Evolutionary conservation across 2,329 filamentous ascomycete species (phyloP).

Genomic region (Hymenoscyphus infarciens): DNA sequence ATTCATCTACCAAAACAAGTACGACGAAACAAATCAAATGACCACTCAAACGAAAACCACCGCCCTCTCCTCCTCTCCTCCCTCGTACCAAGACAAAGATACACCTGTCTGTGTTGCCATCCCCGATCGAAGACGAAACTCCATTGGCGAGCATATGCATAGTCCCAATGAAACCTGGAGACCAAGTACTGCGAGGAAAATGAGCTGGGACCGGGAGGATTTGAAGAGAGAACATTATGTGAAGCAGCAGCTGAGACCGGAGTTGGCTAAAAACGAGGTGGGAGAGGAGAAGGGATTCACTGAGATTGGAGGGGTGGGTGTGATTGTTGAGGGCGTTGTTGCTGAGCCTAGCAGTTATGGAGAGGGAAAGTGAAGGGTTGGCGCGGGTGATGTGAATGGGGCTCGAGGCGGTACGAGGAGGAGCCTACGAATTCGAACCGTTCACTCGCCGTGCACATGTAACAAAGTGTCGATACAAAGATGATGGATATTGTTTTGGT

Average conservation of each 20-base stretch:
- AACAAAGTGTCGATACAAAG: neutral
- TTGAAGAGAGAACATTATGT: constrained; percentile 26
- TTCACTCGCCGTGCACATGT: neutral
- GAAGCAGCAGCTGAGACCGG: constrained; percentile 10
- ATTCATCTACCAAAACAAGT: too few relatives aligned
- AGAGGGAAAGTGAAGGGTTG: neutral
- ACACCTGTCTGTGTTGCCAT: constrained; percentile 12
- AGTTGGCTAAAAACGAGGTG: neutral
- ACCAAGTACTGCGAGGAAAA: constrained; percentile 23
- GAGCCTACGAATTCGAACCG: neutral
- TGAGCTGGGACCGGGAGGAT: constrained; percentile 33
- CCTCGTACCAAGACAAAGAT: neutral
- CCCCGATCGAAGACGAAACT: constrained; percentile 28
- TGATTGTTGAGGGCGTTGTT: neutral
- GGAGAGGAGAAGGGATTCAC: constrained; percentile 19
- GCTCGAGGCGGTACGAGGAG: neutral
- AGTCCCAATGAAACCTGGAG: constrained; percentile 28
- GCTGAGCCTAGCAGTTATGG: neutral
- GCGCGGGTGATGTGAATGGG: too few relatives aligned
- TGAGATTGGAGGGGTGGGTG: constrained; percentile 13
- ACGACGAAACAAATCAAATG: neutral
- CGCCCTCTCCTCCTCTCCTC: neutral
- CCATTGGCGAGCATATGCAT: constrained; percentile 22
- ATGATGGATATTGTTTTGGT: neutral
- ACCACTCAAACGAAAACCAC: neutral